A percentile compares a stretch with the other conserved stretches of the same genome.
These are phyloP conservation scores for Cochlearia excelsa DNA, from an alignment of 345 rosid species.

Conservation along the genomic window DNA sequence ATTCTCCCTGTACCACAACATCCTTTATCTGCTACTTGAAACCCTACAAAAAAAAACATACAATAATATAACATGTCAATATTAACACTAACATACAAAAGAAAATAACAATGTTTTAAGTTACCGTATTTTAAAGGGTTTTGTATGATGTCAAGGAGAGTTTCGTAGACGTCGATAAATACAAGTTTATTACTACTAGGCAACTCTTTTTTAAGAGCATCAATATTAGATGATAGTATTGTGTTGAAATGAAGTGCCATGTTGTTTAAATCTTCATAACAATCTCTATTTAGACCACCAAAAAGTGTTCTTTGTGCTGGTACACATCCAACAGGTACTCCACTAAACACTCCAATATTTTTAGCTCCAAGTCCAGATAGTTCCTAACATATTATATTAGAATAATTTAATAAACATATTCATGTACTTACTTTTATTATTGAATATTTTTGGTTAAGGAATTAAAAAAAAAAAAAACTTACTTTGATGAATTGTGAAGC, in stretches of 20 bases:
- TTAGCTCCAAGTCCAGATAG: slow-evolving; percentile 18
- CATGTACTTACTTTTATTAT: background rate
- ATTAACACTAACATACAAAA: too few relatives aligned
- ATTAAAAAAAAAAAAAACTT: background rate
- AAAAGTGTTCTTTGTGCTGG: slow-evolving; percentile 31
- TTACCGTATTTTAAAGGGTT: slow-evolving; percentile 21
- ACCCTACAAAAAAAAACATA: slow-evolving; percentile 15
- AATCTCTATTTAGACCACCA: slow-evolving; percentile 24
- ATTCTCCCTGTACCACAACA: slow-evolving; percentile 28
- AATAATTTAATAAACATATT: background rate
- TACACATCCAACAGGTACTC: slow-evolving; percentile 29
- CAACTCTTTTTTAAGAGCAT: slow-evolving; percentile 16
- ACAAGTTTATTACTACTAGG: background rate
- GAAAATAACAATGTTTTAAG: too few relatives aligned
- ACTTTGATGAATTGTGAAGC: slow-evolving; percentile 27
- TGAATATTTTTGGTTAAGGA: background rate
- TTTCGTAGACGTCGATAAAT: slow-evolving; percentile 29
- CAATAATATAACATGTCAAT: background rate
- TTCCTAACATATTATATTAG: background rate
- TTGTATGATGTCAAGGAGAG: slow-evolving; percentile 25
- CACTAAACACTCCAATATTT: slow-evolving; percentile 28
- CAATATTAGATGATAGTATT: slow-evolving; percentile 25
- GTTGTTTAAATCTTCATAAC: slow-evolving; percentile 23
- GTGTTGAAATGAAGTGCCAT: slow-evolving; percentile 32
- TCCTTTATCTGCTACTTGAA: slow-evolving; percentile 36